Evolutionary conservation across 2,329 filamentous ascomycete species (phyloP).

Genomic region (Rhinocladiella similis): DNA sequence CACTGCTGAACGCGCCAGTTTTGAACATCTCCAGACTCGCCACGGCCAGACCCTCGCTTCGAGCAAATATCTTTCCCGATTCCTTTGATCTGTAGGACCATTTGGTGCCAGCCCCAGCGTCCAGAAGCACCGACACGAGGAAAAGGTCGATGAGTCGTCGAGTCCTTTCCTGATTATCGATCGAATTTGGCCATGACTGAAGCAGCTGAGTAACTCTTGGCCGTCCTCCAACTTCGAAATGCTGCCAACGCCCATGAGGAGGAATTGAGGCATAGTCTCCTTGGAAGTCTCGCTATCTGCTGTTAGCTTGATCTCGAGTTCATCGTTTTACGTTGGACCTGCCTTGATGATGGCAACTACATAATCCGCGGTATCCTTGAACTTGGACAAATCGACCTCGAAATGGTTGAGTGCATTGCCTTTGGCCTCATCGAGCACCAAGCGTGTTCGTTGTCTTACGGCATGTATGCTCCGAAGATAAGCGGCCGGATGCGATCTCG

Average conservation of each 20-base stretch:
- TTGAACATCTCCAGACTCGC: conserved; percentile 91
- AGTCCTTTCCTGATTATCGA: conserved; percentile 64
- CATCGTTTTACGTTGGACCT: conserved; percentile 34
- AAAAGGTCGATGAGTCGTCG: conserved; percentile 62
- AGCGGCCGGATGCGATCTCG: conserved; percentile 79
- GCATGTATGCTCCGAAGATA: conserved; percentile 89
- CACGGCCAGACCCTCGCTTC: conserved; percentile 85
- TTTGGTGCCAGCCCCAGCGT: conserved; percentile 78
- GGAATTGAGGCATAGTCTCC: conserved; percentile 73
- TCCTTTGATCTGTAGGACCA: conserved; percentile 95
- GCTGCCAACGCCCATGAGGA: conserved; percentile 70
- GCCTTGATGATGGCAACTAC: conserved; percentile 96
- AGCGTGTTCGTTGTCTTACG: conserved; percentile 74
- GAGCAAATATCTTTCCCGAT: conserved; percentile 76
- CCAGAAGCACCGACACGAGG: conserved; percentile 60
- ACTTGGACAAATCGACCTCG: conserved; percentile 82
- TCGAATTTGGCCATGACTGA: conserved; percentile 50
- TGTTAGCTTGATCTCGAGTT: conserved; percentile 9
- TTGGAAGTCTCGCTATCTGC: conserved; percentile 65
- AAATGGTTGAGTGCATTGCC: conserved; percentile 80
- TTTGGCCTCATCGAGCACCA: conserved; percentile 75
- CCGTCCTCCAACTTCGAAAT: conserved; percentile 60
- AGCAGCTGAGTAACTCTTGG: conserved; percentile 51
- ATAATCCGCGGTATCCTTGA: conserved; percentile 78
- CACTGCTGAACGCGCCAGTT: conserved; percentile 68